phyloP scores from a whole-genome alignment of 305 asterid genomes.

The Nicotiana rustica region DNA sequence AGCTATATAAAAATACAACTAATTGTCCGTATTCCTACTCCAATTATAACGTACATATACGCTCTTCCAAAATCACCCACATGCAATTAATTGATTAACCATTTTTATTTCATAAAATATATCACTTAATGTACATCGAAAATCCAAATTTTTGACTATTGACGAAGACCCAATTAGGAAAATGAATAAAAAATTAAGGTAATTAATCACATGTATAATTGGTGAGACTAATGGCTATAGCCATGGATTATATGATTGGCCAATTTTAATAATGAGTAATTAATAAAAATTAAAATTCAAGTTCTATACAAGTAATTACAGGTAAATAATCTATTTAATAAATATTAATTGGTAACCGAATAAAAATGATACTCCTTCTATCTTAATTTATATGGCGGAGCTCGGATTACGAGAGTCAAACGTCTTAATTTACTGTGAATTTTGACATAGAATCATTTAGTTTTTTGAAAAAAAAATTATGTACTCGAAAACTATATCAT shows the following conservation, averaged over 20 bases:
- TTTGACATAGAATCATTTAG: no score
- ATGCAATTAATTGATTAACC: constrained; percentile 5
- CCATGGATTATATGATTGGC: background rate
- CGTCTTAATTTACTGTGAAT: no score
- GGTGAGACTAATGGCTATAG: background rate
- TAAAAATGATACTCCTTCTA: background rate
- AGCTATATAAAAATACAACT: constrained; percentile 31
- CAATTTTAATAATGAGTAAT: background rate
- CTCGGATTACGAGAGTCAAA: no score
- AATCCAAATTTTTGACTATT: background rate
- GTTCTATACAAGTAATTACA: background rate
- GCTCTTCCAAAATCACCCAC: constrained; percentile 11
- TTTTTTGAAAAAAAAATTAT: no score
- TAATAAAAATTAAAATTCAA: no score
- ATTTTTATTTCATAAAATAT: constrained; percentile 34
- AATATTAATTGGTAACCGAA: background rate
- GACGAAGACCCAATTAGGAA: constrained; percentile 9
- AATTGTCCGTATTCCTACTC: constrained; percentile 46
- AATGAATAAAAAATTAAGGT: background rate
- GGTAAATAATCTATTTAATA: background rate
- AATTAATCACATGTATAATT: constrained; percentile 9
- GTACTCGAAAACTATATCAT: no score
- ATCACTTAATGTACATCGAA: background rate
- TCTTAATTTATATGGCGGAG: no score
- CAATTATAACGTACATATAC: constrained; percentile 50